phyloP scores from a whole-genome alignment of 2,329 filamentous ascomycete species.

The Aschersonia sp. region DNA sequence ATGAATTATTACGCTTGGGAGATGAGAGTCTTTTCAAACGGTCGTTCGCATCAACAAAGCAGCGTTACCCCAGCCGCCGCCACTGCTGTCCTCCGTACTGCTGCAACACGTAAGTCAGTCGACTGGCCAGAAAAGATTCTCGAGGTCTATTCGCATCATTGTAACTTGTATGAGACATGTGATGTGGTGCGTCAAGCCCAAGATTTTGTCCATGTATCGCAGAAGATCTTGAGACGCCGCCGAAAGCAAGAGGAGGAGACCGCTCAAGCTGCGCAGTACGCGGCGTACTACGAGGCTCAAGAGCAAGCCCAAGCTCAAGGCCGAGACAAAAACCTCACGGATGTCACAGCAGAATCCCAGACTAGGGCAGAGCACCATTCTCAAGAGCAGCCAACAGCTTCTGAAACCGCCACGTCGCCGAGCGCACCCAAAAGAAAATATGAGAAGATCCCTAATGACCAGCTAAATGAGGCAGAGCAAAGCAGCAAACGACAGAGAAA shows the following conservation, averaged over 20 bases:
- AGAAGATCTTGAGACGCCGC: constrained; percentile 47
- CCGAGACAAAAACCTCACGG: no score
- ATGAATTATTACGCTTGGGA: constrained; percentile 86
- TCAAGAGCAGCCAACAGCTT: constrained; percentile 1
- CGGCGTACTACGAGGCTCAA: constrained; percentile 19
- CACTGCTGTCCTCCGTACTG: constrained; percentile 63
- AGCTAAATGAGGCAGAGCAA: constrained; percentile 21
- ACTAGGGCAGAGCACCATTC: constrained; percentile 6
- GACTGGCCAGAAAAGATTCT: constrained; percentile 68
- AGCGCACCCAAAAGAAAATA: constrained; percentile 59
- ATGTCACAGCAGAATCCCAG: constrained; percentile 4
- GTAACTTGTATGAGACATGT: constrained; percentile 79
- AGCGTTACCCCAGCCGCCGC: constrained; percentile 52
- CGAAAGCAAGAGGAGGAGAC: constrained; percentile 53
- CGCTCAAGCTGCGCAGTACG: constrained; percentile 40
- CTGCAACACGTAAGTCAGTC: constrained; percentile 44
- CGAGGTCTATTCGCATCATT: constrained; percentile 63
- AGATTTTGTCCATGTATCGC: constrained; percentile 57
- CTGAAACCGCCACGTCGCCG: constrained; percentile 17
- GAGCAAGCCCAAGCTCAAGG: neutral
- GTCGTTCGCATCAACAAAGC: constrained; percentile 29
- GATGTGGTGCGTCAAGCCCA: constrained; percentile 60
- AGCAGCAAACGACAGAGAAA: constrained; percentile 54
- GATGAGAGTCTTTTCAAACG: constrained; percentile 47
- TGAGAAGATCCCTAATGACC: constrained; percentile 36